Evolutionary conservation across 331 rosid species (phyloP).

Genomic region (Rhamnella rubrinervis): DNA sequence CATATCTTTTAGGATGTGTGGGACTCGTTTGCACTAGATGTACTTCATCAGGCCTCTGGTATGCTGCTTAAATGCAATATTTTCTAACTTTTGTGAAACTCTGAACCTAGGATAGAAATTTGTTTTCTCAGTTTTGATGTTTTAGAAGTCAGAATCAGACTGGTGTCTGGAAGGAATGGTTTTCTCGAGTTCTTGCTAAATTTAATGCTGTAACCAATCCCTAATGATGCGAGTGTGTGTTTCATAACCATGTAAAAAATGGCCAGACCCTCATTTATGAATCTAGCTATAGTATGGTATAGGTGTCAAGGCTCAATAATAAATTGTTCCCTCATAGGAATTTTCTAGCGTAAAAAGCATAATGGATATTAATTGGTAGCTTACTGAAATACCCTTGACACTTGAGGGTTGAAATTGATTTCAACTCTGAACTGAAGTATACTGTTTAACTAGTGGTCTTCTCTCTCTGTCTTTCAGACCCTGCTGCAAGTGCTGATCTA

Average conservation of each 20-base stretch:
- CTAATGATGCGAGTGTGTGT: not conserved
- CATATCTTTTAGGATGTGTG: constrained; percentile 59
- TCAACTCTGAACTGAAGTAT: constrained; percentile 9
- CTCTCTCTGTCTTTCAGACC: constrained; percentile 57
- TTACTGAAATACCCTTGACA: no score
- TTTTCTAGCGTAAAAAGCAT: no score
- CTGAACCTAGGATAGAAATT: not conserved
- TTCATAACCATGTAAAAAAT: not conserved
- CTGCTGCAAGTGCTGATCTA: constrained; percentile 91
- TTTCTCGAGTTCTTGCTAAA: not conserved
- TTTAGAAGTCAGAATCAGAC: no score
- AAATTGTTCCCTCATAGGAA: no score
- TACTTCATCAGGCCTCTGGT: constrained; percentile 87
- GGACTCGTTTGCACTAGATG: constrained; percentile 85
- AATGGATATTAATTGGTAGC: no score
- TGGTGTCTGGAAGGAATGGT: no score
- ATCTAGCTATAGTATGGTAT: no score
- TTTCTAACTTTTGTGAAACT: not conserved
- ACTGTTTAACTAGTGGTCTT: not conserved
- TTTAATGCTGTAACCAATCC: not conserved
- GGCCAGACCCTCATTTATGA: no score
- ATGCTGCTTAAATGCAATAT: constrained; percentile 16
- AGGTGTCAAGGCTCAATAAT: no score
- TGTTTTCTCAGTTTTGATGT: not conserved
- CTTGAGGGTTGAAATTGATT: not conserved